Percentiles rank a stretch among this genome's conserved stretches.
Evolutionary conservation across 768 basidiomycete genomes (phyloP).

Genomic region (Tricholoma hemisulphureum): DNA sequence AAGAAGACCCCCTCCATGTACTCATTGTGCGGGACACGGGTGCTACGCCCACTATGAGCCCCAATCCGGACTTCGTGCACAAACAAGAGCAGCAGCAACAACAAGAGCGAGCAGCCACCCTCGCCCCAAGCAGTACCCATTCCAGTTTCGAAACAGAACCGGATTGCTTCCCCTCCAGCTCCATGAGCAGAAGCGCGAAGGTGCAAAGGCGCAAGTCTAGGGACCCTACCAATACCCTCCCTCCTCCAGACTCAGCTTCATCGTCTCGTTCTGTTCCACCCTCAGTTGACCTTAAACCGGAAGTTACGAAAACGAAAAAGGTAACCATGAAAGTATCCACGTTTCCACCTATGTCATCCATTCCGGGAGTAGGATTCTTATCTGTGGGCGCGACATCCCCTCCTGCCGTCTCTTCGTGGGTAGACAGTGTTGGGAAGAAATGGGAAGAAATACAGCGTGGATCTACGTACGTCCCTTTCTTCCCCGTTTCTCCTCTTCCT

Average conservation of each 20-base stretch:
- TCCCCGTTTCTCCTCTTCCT: conserved; percentile 1
- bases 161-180: conserved; percentile 9
- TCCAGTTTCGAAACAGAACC: conserved; percentile 5
- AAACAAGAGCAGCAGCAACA: conserved; percentile 25
- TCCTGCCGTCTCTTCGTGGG: conserved; percentile 41
- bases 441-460: conserved; percentile 56
- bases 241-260: conserved; percentile 1
- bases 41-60: conserved; percentile 48
- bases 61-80: conserved; percentile 43
- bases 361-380: conserved; percentile 39
- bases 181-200: conserved; percentile 10
- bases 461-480: conserved; percentile 48
- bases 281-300: conserved; percentile 5
- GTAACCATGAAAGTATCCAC: conserved; percentile 14
- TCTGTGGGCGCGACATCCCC: conserved; percentile 17
- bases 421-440: conserved; percentile 59
- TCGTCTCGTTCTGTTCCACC: conserved; percentile 11
- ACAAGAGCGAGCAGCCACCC: conserved; percentile 3
- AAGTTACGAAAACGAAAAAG: conserved; percentile 8
- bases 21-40: conserved; percentile 50
- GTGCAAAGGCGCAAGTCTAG: conserved; percentile 23
- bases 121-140: not conserved
- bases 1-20: conserved; percentile 28
- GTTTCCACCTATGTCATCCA: conserved; percentile 36
- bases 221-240: conserved; percentile 5